Percentiles rank a stretch among this genome's conserved stretches.
Conservation (phyloP, 2,329 filamentous ascomycete genomes). For the Drechslera avenae region DNA sequence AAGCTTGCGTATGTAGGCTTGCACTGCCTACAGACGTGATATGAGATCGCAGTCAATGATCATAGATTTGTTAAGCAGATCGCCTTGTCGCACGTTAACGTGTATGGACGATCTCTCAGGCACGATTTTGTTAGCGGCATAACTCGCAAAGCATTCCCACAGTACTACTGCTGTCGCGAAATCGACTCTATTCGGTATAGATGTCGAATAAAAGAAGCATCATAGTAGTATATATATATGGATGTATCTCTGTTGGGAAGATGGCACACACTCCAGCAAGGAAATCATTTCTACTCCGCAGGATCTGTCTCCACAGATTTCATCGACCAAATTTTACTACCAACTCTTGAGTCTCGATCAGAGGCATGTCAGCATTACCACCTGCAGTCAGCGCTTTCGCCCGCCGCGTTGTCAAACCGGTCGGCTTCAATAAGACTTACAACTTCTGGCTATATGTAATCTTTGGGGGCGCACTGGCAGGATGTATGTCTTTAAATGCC, state of each 20-base stretch:
- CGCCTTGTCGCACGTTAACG: background rate
- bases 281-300: background rate
- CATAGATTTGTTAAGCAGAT: background rate
- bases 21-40: background rate
- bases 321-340: background rate
- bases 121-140: too few relatives aligned
- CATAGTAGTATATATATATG: background rate
- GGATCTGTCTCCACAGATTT: background rate
- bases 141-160: background rate
- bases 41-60: background rate
- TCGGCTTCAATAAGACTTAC: conserved; percentile 64
- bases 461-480: conserved; percentile 26
- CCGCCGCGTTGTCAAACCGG: conserved; percentile 37
- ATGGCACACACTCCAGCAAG: background rate
- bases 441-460: conserved; percentile 60
- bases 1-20: background rate
- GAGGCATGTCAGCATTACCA: conserved; percentile 20
- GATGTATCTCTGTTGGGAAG: background rate
- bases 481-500: conserved; percentile 12
- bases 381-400: conserved; percentile 15
- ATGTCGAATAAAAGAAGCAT: background rate
- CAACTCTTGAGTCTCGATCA: background rate
- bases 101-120: too few relatives aligned
- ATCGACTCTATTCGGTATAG: conserved; percentile 3
- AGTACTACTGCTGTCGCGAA: background rate